These are phyloP conservation scores for Tricholoma terreum DNA, from an alignment of 768 basidiomycete species.

Conservation along the genomic window DNA sequence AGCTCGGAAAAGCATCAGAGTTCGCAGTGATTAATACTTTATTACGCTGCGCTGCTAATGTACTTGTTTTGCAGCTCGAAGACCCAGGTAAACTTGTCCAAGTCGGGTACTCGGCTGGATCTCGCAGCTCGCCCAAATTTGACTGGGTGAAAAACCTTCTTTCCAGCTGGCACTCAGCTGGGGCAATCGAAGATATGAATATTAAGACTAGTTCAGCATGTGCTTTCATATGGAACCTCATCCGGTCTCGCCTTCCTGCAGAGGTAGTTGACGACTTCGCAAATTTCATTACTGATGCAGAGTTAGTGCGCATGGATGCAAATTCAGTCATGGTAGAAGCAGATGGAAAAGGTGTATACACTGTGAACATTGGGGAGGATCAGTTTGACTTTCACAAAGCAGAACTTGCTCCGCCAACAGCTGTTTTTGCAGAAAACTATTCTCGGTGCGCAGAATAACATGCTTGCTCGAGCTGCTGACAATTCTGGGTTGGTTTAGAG, in stretches of 20 bases:
- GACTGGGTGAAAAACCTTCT: no score
- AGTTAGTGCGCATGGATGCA: neutral
- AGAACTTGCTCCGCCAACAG: slow-evolving; percentile 15
- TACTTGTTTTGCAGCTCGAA: slow-evolving; percentile 9
- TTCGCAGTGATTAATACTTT: no score
- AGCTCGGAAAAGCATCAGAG: neutral
- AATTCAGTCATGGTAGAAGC: neutral
- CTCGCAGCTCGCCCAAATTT: no score
- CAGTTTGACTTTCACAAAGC: slow-evolving; percentile 9
- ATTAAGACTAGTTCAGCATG: slow-evolving; percentile 4
- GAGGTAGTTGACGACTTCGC: slow-evolving; percentile 9
- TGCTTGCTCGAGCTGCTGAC: neutral
- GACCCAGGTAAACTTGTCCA: slow-evolving; percentile 12
- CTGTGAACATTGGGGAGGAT: neutral
- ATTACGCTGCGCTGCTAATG: no score
- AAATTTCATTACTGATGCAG: neutral
- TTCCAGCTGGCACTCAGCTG: slow-evolving; percentile 17
- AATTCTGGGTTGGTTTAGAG: no score
- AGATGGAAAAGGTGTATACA: neutral
- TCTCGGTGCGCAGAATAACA: no score
- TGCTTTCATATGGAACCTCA: slow-evolving; percentile 13
- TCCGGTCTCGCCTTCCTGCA: slow-evolving; percentile 4
- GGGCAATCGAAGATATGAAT: slow-evolving; percentile 1
- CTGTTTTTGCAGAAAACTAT: slow-evolving; percentile 15
- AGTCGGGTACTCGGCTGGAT: no score